Percentiles rank a stretch among this genome's conserved stretches.
phyloP scores from a whole-genome alignment of 2,329 filamentous ascomycete genomes.

The Fusarium protoensiforme region DNA sequence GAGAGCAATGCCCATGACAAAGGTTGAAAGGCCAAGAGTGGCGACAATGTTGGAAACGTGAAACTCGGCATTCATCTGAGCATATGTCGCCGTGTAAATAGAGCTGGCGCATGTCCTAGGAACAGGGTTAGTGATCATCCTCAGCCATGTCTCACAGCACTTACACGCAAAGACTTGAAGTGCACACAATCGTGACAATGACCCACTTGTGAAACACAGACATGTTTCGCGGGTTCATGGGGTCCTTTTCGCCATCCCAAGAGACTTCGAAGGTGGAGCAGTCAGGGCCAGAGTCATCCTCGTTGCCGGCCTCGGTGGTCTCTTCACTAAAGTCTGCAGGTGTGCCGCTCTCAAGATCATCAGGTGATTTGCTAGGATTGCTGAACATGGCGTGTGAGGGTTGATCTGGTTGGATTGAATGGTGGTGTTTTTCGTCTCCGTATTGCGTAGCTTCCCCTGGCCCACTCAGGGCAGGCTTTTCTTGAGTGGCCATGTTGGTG shows the following conservation, averaged over 20 bases:
- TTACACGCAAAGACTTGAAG: constrained; percentile 30
- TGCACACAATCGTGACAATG: constrained; percentile 26
- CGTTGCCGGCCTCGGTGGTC: constrained; percentile 9
- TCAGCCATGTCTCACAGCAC: background rate
- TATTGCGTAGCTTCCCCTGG: background rate
- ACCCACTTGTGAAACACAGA: constrained; percentile 21
- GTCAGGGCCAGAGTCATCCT: background rate
- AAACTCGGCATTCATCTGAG: constrained; percentile 31
- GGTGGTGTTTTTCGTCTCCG: background rate
- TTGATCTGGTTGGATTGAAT: background rate
- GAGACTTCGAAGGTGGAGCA: background rate
- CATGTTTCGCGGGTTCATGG: constrained; percentile 23
- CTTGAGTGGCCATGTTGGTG: background rate
- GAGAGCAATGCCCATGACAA: constrained; percentile 62
- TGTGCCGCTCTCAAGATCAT: background rate
- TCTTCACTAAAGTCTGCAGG: constrained; percentile 16
- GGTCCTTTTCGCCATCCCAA: constrained; percentile 29
- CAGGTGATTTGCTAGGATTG: background rate
- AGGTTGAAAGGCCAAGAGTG: constrained; percentile 27
- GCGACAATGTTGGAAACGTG: constrained; percentile 11
- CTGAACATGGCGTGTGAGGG: background rate
- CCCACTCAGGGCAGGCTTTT: background rate
- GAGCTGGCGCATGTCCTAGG: constrained; percentile 80
- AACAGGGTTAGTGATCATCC: background rate
- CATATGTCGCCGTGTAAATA: constrained; percentile 65